Evolutionary conservation across 2,329 filamentous ascomycete species (phyloP), one percentile per base, ranked within the genome.

Genomic region (Septoria linicola): DNA sequence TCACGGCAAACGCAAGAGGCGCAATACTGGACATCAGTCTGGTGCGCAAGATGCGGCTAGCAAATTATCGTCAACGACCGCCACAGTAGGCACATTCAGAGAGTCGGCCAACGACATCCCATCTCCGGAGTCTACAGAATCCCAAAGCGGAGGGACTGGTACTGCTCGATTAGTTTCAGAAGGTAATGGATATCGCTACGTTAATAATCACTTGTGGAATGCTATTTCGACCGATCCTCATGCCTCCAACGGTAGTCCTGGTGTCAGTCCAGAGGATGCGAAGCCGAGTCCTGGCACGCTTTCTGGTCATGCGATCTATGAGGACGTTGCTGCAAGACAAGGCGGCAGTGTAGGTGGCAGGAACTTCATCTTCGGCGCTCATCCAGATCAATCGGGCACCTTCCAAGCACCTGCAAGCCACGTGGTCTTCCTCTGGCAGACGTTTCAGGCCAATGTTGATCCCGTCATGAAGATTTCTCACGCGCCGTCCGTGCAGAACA

Each of bases 381-480:
- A 21, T 40, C 39, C 36, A 30, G 20, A 17, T 40, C 47, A 46
- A 53, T n/a, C 50, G 50, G 16, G 57, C 67, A 27, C 42, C 60
- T 31, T 25, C n/a, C 47, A 42, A n/a, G 47, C 54, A 21, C 45
- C 53, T 13, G 51, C 56, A 8, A 59, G 49, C 8, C 64, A 68
- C 35, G 80, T 87, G 20, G 83, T 88, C 61, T 77, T 78, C 43
- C 75, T 92, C 4, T 92, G 88, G 88, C 84, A 89, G 65, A 74
- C 82, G 7, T 90, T 85, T 58, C 72, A 89, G 4, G 82, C 88
- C 41, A 83, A 88, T 54, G 82, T 91, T 49, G 87, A 91, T 61
- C 87, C 87, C 0, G 67, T 89, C 39, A 81, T 82, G 59, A 91
- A 90, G 65, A 63, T 83, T 39, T 82, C 89, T 19, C 88, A 92